Evolutionary conservation across 2,329 filamentous ascomycete genomes (phyloP), one percentile per base, ranked within the genome.

Genomic region (Exophiala sideris): DNA sequence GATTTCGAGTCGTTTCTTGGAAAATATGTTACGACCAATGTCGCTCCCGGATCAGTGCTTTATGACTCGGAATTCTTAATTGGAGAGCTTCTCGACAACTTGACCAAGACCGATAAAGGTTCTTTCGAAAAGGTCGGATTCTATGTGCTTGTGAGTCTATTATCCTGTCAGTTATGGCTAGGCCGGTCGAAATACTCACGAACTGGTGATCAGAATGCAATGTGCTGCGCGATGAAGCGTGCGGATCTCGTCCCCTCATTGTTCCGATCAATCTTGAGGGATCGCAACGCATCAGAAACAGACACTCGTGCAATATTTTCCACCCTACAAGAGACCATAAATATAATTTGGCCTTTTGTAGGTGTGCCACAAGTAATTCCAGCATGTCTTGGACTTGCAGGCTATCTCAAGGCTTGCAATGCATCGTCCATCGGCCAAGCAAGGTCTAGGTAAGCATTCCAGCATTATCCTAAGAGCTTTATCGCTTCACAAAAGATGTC

Each of bases 311-410:
- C 16, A 18, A 18, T 18, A 18, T 18, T 18, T 18, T 18, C 16
- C 16, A 18, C 16, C 16, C 16, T 45, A 11, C 42, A 24, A 16
- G 42, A 45, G 21, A 29, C 42, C 16, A 45, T 45, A 5, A 45
- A 45, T 16, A 45, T 45, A 3, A 32, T 45, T 11, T 45, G 42
- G 42, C 18, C 42, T 3, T 45, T 45, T 45, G 42, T 45, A 20
- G 42, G 42, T 11, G 42, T 45, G 11, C 42, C 42, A 24, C 42
- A 45, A 29, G 42, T 45, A 11, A 45, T 45, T 11, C 16, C 42
- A 24, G 42, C 42, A 11, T 45, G 42, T 11, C 21, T 45, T 21
- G 42, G 42, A 8, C 3, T 45, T 16, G 42, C 21, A 8, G 42
- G 42, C 21, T 45, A 45, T 16, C 20, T 45, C 21, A 5, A 45